A percentile compares a stretch with the other conserved stretches of the same genome.
phyloP scores from a whole-genome alignment of 768 basidiomycete genomes.

The Sistotremastrum suecicum region DNA sequence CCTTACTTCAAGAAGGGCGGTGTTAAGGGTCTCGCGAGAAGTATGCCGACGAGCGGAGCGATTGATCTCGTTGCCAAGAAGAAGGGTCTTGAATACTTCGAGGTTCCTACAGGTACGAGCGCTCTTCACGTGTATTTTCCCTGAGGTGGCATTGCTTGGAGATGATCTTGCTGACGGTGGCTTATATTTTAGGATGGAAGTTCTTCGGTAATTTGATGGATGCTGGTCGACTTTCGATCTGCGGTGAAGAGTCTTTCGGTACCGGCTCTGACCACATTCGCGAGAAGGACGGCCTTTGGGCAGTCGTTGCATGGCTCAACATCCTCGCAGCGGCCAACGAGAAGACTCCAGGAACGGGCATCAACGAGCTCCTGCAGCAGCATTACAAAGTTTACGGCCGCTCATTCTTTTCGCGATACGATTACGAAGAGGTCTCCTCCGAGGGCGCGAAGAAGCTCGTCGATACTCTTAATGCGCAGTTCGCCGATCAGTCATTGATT shows the following conservation, averaged over 20 bases:
- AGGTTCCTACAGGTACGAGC: constrained; percentile 81
- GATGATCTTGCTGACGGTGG: neutral
- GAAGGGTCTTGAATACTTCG: constrained; percentile 85
- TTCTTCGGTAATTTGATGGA: constrained; percentile 99
- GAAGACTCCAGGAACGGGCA: constrained; percentile 63
- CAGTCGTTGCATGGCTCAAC: constrained; percentile 93
- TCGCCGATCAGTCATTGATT: constrained; percentile 53
- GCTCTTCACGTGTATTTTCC: neutral
- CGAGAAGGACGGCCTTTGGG: constrained; percentile 99
- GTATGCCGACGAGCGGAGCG: constrained; percentile 96
- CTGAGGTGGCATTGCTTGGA: neutral
- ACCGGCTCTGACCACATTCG: constrained; percentile 99
- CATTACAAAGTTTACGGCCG: constrained; percentile 93
- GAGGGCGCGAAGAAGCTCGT: constrained; percentile 84
- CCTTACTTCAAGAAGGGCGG: constrained; percentile 88
- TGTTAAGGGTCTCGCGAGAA: constrained; percentile 88
- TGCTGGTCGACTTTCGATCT: constrained; percentile 92
- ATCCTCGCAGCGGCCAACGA: constrained; percentile 85
- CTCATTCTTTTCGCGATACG: constrained; percentile 97
- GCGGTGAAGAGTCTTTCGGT: constrained; percentile 98
- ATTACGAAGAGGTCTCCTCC: constrained; percentile 95
- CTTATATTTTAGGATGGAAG: constrained; percentile 67
- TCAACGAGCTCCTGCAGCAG: constrained; percentile 78
- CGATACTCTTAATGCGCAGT: constrained; percentile 54
- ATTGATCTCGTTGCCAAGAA: constrained; percentile 93